phyloP scores from a whole-genome alignment of 805 yeast species.

The Metschnikowia borealis region DNA sequence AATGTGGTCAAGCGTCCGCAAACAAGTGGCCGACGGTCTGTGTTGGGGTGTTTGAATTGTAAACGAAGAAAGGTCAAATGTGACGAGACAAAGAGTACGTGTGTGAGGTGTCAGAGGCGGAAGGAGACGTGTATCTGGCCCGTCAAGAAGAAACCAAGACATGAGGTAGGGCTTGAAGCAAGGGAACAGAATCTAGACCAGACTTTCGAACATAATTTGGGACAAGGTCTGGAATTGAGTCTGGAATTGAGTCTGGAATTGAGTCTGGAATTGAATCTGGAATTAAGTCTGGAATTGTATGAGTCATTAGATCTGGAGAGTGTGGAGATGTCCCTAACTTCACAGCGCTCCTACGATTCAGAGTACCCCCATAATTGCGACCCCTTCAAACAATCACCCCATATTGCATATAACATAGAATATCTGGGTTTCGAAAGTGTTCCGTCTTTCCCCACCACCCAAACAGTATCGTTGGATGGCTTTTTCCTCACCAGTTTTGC shows the following conservation, averaged over 20 bases:
- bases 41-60: constrained; percentile 13
- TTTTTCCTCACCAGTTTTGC: constrained; percentile 9
- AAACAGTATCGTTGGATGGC: constrained; percentile 3
- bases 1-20: not conserved
- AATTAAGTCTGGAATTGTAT: not conserved
- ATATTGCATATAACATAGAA: too few relatives aligned
- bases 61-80: constrained; percentile 15
- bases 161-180: too few relatives aligned
- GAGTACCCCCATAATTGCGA: too few relatives aligned
- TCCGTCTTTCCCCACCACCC: not conserved
- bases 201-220: too few relatives aligned
- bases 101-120: constrained; percentile 11
- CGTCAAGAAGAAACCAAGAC: not conserved
- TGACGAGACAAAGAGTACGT: constrained; percentile 11
- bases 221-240: too few relatives aligned
- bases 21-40: constrained; percentile 1
- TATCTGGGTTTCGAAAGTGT: not conserved
- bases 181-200: not conserved
- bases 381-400: too few relatives aligned
- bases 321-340: too few relatives aligned
- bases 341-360: too few relatives aligned
- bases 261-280: not conserved
- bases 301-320: too few relatives aligned
- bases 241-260: not conserved
- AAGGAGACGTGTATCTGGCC: constrained; percentile 10